Evolutionary conservation across 352 stramenopile genomes (phyloP).

Genomic region (Plasmopara halstedii): DNA sequence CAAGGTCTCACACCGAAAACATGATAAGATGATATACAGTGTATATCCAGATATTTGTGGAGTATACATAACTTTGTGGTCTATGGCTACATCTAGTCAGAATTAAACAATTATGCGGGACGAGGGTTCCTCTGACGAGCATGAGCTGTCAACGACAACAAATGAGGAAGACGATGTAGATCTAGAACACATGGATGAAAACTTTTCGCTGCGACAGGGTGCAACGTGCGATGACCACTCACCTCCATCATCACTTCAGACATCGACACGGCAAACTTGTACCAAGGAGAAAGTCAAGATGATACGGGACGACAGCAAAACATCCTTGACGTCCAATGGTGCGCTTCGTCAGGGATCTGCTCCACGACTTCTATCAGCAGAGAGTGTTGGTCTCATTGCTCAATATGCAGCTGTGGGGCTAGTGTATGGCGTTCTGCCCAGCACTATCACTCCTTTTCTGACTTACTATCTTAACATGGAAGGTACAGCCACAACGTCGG

Average conservation of each 20-base stretch:
- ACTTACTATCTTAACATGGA: conserved; percentile 49
- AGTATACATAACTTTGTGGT: no score
- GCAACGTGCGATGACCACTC: conserved; percentile 16
- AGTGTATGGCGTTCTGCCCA: conserved; percentile 31
- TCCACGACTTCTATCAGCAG: conserved; percentile 22
- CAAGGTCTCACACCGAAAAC: no score
- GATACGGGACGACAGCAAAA: background rate
- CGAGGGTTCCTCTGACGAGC: no score
- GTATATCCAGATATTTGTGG: no score
- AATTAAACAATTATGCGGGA: no score
- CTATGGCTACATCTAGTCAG: no score
- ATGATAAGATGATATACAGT: no score
- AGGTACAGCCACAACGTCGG: conserved; percentile 30
- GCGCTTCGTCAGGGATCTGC: conserved; percentile 28
- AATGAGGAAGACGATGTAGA: conserved; percentile 22
- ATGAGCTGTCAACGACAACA: conserved; percentile 7
- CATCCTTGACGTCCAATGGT: conserved; percentile 1
- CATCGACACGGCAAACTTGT: conserved; percentile 1
- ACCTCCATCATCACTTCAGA: conserved; percentile 9
- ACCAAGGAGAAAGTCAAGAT: conserved; percentile 7
- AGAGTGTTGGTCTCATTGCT: conserved; percentile 29
- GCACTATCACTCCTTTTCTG: conserved; percentile 43
- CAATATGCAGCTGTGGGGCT: conserved; percentile 46
- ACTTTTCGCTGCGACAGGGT: conserved; percentile 17
- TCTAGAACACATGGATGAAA: conserved; percentile 22